Conservation (phyloP, 441 rosid genomes). For the Erodium moschatum region DNA sequence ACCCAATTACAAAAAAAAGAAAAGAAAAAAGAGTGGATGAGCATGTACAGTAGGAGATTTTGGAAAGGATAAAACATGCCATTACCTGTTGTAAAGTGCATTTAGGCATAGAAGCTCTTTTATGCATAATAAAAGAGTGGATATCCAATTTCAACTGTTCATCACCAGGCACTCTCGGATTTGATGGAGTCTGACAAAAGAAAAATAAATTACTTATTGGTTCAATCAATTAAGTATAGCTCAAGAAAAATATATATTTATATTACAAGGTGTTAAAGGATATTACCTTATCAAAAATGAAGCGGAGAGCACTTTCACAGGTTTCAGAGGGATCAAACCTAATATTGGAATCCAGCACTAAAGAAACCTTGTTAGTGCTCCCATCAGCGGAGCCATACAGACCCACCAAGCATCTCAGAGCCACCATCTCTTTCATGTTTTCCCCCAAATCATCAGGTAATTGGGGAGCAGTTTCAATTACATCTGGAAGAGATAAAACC, state of each 20-base stretch:
- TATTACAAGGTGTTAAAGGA: not conserved
- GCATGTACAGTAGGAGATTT: not conserved
- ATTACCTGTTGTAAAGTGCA: conserved; percentile 36
- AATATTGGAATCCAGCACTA: conserved; percentile 19
- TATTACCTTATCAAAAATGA: conserved; percentile 33
- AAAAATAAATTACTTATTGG: conserved; percentile 1
- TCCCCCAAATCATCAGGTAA: conserved; percentile 24
- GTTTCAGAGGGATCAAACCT: conserved; percentile 29
- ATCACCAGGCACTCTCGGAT: conserved; percentile 24
- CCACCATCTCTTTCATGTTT: conserved; percentile 35
- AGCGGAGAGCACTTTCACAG: conserved; percentile 38
- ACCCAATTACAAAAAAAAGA: not conserved
- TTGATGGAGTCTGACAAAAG: conserved; percentile 27
- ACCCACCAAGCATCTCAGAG: conserved; percentile 50
- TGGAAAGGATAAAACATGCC: not conserved
- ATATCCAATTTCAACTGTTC: conserved; percentile 39
- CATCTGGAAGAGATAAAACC: conserved; percentile 24
- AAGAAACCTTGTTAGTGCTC: conserved; percentile 11
- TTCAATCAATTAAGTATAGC: not conserved
- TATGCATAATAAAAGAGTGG: conserved; percentile 34
- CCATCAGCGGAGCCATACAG: conserved; percentile 26
- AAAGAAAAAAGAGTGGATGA: not conserved
- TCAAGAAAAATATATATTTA: too few relatives aligned
- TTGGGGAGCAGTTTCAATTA: conserved; percentile 37
- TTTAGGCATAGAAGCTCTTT: conserved; percentile 39